A percentile compares a stretch with the other conserved stretches of the same genome.
Evolutionary conservation across 1,284 basidiomycete species (phyloP).

Genomic region (Ceratobasidium sp.): DNA sequence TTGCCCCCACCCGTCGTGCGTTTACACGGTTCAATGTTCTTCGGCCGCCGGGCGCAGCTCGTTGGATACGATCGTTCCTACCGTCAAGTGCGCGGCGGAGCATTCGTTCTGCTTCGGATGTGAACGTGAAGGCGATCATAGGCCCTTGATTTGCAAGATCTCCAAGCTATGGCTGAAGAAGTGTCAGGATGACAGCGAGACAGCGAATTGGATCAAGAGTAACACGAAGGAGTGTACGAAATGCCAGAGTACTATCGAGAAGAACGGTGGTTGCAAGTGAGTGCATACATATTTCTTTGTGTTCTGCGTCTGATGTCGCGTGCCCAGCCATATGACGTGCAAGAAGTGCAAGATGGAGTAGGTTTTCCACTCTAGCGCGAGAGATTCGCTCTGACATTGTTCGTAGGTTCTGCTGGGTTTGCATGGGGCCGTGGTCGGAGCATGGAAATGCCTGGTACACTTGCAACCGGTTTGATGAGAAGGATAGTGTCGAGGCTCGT

Average conservation of each 20-base stretch:
- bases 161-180: constrained; percentile 97
- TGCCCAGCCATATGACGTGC: constrained; percentile 94
- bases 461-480: constrained; percentile 97
- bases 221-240: constrained; percentile 98
- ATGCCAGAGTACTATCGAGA: constrained; percentile 98
- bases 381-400: constrained; percentile 77
- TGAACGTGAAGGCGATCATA: constrained; percentile 85
- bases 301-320: constrained; percentile 25
- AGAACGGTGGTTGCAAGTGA: constrained; percentile 99
- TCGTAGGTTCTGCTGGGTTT: constrained; percentile 80
- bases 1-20: constrained; percentile 90
- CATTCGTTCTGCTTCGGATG: constrained; percentile 95
- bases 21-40: constrained; percentile 90
- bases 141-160: constrained; percentile 90
- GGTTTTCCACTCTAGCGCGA: constrained; percentile 4
- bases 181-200: constrained; percentile 97
- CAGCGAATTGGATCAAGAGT: constrained; percentile 99
- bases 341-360: constrained; percentile 94
- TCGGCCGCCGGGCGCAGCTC: constrained; percentile 78
- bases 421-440: constrained; percentile 92
- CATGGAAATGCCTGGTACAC: constrained; percentile 99
- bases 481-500: constrained; percentile 87
- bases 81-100: constrained; percentile 80
- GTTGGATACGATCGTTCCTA: constrained; percentile 87
- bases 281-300: constrained; percentile 57